Conservation (phyloP, 2,329 filamentous ascomycete species). For the Exophiala alcalophila region DNA sequence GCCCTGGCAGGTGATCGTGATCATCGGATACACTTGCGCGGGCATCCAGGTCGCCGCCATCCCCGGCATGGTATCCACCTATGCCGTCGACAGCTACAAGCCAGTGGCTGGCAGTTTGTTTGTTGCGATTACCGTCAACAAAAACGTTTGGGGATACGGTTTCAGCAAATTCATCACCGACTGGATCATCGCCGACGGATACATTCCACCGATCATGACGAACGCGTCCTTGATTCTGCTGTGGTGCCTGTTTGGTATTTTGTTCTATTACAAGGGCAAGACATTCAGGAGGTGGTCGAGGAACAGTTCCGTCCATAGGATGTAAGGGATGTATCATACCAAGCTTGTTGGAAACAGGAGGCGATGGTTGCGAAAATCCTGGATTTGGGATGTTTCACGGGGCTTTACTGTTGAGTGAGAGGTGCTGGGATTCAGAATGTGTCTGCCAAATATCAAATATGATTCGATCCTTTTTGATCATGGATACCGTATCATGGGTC, state of each 20-base stretch:
- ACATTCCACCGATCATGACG: slow-evolving; percentile 58
- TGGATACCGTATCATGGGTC: too few species aligned
- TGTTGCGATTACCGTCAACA: slow-evolving; percentile 61
- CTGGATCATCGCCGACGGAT: slow-evolving; percentile 51
- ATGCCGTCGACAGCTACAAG: slow-evolving; percentile 64
- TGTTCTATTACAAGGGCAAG: slow-evolving; percentile 60
- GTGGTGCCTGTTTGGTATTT: slow-evolving; percentile 54
- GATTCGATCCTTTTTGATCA: too few species aligned
- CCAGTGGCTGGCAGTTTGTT: slow-evolving; percentile 59
- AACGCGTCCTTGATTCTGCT: slow-evolving; percentile 55
- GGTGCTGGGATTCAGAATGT: too few species aligned
- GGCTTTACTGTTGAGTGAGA: too few species aligned
- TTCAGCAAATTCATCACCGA: slow-evolving; percentile 56
- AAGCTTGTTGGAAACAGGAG: too few species aligned
- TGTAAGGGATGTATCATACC: too few species aligned
- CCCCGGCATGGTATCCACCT: slow-evolving; percentile 57
- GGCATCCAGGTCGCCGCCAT: slow-evolving; percentile 60
- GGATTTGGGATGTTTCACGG: too few species aligned
- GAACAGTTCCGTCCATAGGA: slow-evolving; percentile 54
- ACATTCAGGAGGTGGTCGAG: slow-evolving; percentile 55
- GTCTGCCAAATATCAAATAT: too few species aligned
- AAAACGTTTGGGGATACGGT: slow-evolving; percentile 63
- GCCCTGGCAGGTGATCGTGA: slow-evolving; percentile 53
- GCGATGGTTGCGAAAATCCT: too few species aligned
- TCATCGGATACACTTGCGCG: slow-evolving; percentile 56